Percentiles rank a stretch among this genome's conserved stretches.
These are phyloP conservation scores for Heliocybe sulcata DNA, from an alignment of 1,284 basidiomycete genomes.

Conservation along the genomic window DNA sequence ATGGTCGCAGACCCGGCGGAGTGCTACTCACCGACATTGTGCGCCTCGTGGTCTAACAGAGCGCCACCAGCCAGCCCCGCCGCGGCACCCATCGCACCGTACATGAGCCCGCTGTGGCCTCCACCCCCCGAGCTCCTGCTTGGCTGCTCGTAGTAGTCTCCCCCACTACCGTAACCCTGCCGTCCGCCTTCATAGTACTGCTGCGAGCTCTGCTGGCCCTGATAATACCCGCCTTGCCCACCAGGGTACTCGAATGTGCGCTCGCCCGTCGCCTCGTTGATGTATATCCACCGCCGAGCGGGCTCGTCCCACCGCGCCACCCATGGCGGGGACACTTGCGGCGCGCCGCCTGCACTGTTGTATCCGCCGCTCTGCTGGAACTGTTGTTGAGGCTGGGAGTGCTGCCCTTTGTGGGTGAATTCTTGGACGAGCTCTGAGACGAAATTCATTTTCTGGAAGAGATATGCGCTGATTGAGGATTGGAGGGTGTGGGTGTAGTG, in stretches of 20 bases:
- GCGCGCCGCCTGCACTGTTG: not conserved
- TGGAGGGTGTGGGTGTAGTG: too few relatives aligned
- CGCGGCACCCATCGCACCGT: not conserved
- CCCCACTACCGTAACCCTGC: not conserved
- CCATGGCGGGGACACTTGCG: not conserved
- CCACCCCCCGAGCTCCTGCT: not conserved
- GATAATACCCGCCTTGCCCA: not conserved
- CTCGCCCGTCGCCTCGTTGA: not conserved
- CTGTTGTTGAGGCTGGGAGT: not conserved
- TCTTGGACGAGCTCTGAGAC: not conserved
- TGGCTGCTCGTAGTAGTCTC: not conserved
- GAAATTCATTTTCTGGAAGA: not conserved
- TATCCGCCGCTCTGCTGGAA: not conserved
- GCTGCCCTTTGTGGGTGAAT: not conserved
- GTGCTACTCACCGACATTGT: not conserved
- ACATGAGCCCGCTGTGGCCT: not conserved
- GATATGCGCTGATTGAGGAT: not conserved
- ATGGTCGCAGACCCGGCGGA: too few relatives aligned
- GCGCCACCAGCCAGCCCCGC: not conserved
- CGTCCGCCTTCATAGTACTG: not conserved
- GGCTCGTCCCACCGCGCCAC: not conserved
- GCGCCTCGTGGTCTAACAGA: not conserved
- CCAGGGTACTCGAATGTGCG: not conserved
- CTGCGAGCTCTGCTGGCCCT: not conserved
- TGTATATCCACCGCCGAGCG: not conserved